Evolutionary conservation across 441 rosid species (phyloP).

Genomic region (Bruguiera hainesii): DNA sequence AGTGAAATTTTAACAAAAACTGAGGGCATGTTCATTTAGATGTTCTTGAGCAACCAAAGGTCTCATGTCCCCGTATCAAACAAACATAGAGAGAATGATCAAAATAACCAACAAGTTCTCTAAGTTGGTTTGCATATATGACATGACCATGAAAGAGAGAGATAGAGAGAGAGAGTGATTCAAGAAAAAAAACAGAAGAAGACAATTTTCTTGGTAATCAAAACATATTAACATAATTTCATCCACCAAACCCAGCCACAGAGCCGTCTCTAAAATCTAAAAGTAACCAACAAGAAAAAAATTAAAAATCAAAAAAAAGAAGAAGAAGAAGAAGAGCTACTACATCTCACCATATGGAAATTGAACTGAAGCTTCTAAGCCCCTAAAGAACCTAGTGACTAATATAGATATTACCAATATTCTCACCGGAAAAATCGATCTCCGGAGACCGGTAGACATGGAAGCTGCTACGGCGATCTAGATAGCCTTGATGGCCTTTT

Average conservation of each 20-base stretch:
- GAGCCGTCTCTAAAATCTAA: background rate
- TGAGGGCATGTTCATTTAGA: too few species aligned
- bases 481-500: slow-evolving; percentile 56
- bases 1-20: too few species aligned
- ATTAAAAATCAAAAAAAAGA: background rate
- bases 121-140: too few species aligned
- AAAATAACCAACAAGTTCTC: too few species aligned
- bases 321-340: background rate
- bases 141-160: too few species aligned
- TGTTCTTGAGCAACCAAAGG: too few species aligned
- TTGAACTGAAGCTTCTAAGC: background rate
- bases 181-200: background rate
- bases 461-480: slow-evolving; percentile 49
- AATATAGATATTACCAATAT: background rate
- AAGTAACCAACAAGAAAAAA: background rate
- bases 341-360: background rate
- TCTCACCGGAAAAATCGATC: too few species aligned
- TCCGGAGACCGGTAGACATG: background rate
- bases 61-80: too few species aligned
- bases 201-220: slow-evolving; percentile 4
- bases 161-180: background rate
- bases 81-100: too few species aligned
- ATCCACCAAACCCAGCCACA: slow-evolving; percentile 10
- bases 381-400: slow-evolving; percentile 11
- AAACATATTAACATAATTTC: slow-evolving; percentile 24